phyloP scores from a whole-genome alignment of 208 protist species.

The Wallacemonas sp. region DNA sequence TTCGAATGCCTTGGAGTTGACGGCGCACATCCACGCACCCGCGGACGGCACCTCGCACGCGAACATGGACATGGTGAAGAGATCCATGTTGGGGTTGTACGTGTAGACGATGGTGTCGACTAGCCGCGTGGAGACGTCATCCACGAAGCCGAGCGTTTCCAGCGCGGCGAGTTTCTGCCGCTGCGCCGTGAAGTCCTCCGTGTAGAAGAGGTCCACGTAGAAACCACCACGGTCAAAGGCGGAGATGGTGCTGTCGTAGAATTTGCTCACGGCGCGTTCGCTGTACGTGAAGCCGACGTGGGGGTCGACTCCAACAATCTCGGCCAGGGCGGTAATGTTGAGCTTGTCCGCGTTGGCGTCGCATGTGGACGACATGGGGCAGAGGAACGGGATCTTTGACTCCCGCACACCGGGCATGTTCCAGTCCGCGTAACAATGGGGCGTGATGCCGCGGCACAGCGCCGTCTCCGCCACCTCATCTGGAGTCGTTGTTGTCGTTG shows the following conservation, averaged over 20 bases:
- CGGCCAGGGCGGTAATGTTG: neutral
- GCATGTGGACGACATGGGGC: constrained; percentile 4
- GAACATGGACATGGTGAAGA: constrained; percentile 20
- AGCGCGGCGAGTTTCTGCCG: constrained; percentile 11
- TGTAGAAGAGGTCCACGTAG: constrained; percentile 28
- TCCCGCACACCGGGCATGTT: neutral
- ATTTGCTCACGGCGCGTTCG: neutral
- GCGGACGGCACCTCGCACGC: constrained; percentile 18
- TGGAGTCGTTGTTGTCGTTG: neutral
- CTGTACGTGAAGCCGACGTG: neutral
- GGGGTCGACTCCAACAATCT: neutral
- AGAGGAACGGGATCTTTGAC: neutral
- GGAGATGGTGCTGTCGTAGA: neutral
- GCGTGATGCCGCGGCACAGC: neutral
- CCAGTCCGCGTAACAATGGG: constrained; percentile 8
- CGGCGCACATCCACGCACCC: constrained; percentile 21
- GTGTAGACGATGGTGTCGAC: constrained; percentile 24
- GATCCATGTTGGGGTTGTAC: constrained; percentile 36
- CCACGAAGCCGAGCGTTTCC: constrained; percentile 22
- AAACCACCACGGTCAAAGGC: constrained; percentile 23
- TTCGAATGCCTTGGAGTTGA: constrained; percentile 1
- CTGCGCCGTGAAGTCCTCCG: neutral
- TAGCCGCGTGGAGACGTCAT: constrained; percentile 32
- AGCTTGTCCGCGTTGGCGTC: neutral
- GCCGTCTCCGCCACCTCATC: neutral